Conservation (phyloP, 306 rosid species). For the Lathyrus oleraceus region DNA sequence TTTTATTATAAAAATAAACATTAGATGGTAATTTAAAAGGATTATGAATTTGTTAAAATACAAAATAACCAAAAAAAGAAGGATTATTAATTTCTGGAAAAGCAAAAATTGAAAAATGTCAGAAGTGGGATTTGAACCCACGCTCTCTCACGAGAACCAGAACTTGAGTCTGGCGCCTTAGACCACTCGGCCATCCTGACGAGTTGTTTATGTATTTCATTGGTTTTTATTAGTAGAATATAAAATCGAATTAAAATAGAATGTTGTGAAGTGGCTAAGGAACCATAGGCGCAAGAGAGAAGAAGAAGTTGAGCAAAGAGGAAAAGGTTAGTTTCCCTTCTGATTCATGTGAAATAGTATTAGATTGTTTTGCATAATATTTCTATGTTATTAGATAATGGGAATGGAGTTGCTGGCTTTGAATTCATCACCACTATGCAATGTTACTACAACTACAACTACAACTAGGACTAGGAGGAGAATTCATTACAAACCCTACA, state of each 20-base stretch:
- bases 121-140: conserved; percentile 12
- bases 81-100: too few relatives aligned
- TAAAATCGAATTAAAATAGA: not conserved
- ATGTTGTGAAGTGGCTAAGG: not conserved
- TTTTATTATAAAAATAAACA: too few relatives aligned
- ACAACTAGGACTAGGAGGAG: not conserved
- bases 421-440: not conserved
- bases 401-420: conserved; percentile 7
- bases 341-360: too few relatives aligned
- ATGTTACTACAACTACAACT: too few relatives aligned
- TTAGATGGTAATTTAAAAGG: too few relatives aligned
- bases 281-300: not conserved
- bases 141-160: not conserved
- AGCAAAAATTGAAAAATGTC: not conserved
- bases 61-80: too few relatives aligned
- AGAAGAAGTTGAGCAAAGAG: not conserved
- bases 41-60: too few relatives aligned
- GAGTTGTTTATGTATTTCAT: accelerated
- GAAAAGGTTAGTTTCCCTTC: not conserved
- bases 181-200: conserved; percentile 15
- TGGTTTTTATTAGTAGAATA: too few relatives aligned
- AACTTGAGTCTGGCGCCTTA: conserved; percentile 10
- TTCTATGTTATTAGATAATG: too few relatives aligned
- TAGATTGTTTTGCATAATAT: not conserved
- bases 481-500: not conserved